These are phyloP conservation scores for Penicillium canescens DNA, from an alignment of 495 filamentous ascomycete species.

Conservation along the genomic window DNA sequence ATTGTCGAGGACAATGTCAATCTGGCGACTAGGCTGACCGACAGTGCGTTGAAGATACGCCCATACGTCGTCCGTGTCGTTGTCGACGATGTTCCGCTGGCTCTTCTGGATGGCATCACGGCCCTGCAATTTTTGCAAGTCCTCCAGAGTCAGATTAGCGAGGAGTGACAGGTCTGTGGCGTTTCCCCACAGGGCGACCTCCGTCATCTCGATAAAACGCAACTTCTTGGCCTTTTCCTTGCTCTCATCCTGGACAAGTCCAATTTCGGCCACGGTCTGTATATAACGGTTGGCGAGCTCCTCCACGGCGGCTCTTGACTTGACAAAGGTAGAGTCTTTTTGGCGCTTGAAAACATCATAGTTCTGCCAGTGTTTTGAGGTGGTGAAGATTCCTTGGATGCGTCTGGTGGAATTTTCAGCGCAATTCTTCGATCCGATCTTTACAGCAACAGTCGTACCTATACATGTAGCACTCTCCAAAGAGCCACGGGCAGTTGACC, in stretches of 20 bases:
- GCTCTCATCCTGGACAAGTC: slow-evolving; percentile 28
- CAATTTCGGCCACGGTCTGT: slow-evolving; percentile 51
- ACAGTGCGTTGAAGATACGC: slow-evolving; percentile 55
- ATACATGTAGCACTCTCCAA: slow-evolving; percentile 84
- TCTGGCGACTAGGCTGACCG: slow-evolving; percentile 45
- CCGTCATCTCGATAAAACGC: slow-evolving; percentile 80
- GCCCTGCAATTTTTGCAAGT: slow-evolving; percentile 85
- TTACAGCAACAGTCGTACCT: slow-evolving; percentile 43
- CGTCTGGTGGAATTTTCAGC: slow-evolving; percentile 45
- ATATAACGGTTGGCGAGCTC: slow-evolving; percentile 72
- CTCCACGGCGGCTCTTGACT: slow-evolving; percentile 77
- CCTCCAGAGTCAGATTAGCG: slow-evolving; percentile 77
- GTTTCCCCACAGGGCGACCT: slow-evolving; percentile 90
- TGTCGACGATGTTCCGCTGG: slow-evolving; percentile 77
- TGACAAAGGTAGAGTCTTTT: slow-evolving; percentile 80
- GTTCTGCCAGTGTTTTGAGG: slow-evolving; percentile 71
- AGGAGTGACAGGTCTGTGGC: slow-evolving; percentile 84
- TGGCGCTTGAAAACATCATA: slow-evolving; percentile 83
- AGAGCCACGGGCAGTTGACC: slow-evolving; percentile 81
- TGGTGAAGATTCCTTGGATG: slow-evolving; percentile 63
- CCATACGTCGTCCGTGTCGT: slow-evolving; percentile 66
- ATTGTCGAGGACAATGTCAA: slow-evolving; percentile 87
- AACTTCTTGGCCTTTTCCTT: slow-evolving; percentile 63
- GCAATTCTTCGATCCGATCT: neutral
- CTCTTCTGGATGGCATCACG: slow-evolving; percentile 69